Conservation (phyloP, 306 rosid genomes). For the Pueraria montana region DNA sequence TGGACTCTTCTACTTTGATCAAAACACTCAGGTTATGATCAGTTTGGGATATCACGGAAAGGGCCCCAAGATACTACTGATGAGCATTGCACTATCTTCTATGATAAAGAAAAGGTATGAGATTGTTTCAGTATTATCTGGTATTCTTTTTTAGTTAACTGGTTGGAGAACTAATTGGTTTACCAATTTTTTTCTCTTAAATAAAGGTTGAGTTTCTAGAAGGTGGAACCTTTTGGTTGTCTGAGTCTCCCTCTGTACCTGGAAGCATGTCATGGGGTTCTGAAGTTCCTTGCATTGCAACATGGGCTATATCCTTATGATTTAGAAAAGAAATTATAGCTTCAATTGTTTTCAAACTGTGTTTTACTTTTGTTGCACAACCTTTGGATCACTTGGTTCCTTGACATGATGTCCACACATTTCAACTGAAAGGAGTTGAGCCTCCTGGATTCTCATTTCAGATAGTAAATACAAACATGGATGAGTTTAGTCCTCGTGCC, state of each 20-base stretch:
- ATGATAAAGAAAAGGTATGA: conserved; percentile 85
- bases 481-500: conserved; percentile 86
- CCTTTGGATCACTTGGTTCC: conserved; percentile 56
- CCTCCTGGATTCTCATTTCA: conserved; percentile 96
- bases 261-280: conserved; percentile 99
- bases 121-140: conserved; percentile 30
- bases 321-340: conserved; percentile 28
- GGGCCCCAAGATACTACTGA: conserved; percentile 88
- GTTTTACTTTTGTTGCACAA: conserved; percentile 41
- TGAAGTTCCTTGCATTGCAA: conserved; percentile 85
- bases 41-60: conserved; percentile 88
- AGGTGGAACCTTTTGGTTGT: conserved; percentile 99
- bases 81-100: conserved; percentile 94
- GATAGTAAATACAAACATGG: conserved; percentile 96
- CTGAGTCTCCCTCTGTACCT: conserved; percentile 97
- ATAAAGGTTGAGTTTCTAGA: conserved; percentile 90
- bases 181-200: conserved; percentile 21
- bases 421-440: conserved; percentile 96
- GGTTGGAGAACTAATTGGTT: conserved; percentile 10
- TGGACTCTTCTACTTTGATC: conserved; percentile 30
- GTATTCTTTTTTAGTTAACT: conserved; percentile 21
- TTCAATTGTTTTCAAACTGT: conserved; percentile 39
- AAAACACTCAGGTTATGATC: conserved; percentile 78
- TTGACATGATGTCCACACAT: conserved; percentile 99
- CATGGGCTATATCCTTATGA: conserved; percentile 98